Evolutionary conservation across 1,284 basidiomycete genomes (phyloP).

Genomic region (Garcileccinum viscosum): DNA sequence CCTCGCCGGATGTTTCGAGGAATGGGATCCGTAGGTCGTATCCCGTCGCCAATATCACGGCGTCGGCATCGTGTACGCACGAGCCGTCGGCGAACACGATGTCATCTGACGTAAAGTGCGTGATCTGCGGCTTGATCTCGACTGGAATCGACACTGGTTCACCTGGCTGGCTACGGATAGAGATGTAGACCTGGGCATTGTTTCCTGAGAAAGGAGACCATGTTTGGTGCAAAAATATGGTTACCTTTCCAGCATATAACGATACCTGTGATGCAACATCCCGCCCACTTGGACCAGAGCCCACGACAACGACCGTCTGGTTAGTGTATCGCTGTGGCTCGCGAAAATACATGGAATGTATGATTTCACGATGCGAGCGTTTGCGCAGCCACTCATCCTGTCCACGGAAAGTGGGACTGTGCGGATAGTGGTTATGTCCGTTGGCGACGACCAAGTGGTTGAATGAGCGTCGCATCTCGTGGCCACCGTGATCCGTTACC

Average conservation of each 20-base stretch:
- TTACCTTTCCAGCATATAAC: conserved; percentile 49
- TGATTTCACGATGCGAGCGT: conserved; percentile 42
- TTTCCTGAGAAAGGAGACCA: background rate
- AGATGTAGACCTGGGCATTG: conserved; percentile 48
- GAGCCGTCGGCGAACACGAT: conserved; percentile 57
- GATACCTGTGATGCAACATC: conserved; percentile 54
- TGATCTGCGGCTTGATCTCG: conserved; percentile 49
- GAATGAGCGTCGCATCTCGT: conserved; percentile 36
- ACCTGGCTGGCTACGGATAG: conserved; percentile 38
- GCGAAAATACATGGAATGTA: conserved; percentile 62
- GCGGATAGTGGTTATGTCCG: conserved; percentile 57
- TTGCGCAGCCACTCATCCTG: conserved; percentile 54
- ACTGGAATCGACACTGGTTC: conserved; percentile 38
- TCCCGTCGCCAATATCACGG: conserved; percentile 59
- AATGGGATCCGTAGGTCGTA: conserved; percentile 61
- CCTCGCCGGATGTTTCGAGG: conserved; percentile 46
- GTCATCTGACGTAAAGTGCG: conserved; percentile 50
- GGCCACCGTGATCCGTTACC: conserved; percentile 25
- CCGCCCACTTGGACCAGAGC: conserved; percentile 55
- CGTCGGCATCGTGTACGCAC: conserved; percentile 46
- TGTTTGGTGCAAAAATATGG: background rate
- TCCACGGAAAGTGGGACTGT: conserved; percentile 51
- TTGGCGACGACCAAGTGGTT: conserved; percentile 62
- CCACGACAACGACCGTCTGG: conserved; percentile 56
- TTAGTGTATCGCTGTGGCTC: conserved; percentile 50